phyloP scores from a whole-genome alignment of 805 yeast species.

The Kodamaea fukazawae region DNA sequence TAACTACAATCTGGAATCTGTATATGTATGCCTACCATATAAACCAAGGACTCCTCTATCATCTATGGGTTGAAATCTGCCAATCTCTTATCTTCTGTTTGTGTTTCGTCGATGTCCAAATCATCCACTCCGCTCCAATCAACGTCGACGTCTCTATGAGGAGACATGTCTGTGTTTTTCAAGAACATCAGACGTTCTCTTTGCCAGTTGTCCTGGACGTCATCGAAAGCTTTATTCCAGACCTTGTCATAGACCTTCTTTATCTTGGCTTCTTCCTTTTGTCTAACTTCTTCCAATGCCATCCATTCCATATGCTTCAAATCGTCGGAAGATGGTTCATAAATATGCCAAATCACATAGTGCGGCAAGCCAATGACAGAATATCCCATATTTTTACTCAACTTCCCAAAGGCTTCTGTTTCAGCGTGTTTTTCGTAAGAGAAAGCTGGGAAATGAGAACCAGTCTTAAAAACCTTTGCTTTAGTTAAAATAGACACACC shows the following conservation, averaged over 20 bases:
- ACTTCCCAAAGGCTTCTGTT: constrained; percentile 94
- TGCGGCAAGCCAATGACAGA: constrained; percentile 89
- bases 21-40: background rate
- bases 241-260: constrained; percentile 65
- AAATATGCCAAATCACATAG: constrained; percentile 46
- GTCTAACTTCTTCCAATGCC: constrained; percentile 74
- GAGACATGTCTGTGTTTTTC: constrained; percentile 69
- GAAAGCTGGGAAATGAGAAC: constrained; percentile 95
- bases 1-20: background rate
- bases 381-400: constrained; percentile 83
- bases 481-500: constrained; percentile 91
- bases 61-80: constrained; percentile 42
- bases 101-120: constrained; percentile 28
- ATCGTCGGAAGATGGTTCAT: constrained; percentile 94
- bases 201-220: constrained; percentile 70
- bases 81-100: constrained; percentile 29
- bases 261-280: constrained; percentile 58
- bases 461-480: constrained; percentile 81
- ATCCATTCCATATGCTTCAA: constrained; percentile 83
- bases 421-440: constrained; percentile 96
- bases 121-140: constrained; percentile 70
- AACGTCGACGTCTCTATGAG: constrained; percentile 48
- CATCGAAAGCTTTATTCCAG: constrained; percentile 77
- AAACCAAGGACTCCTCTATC: background rate
- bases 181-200: constrained; percentile 67